Percentiles rank a stretch among this genome's conserved stretches.
These are phyloP conservation scores for Combretum micranthum DNA, from an alignment of 345 rosid genomes.

Conservation along the genomic window DNA sequence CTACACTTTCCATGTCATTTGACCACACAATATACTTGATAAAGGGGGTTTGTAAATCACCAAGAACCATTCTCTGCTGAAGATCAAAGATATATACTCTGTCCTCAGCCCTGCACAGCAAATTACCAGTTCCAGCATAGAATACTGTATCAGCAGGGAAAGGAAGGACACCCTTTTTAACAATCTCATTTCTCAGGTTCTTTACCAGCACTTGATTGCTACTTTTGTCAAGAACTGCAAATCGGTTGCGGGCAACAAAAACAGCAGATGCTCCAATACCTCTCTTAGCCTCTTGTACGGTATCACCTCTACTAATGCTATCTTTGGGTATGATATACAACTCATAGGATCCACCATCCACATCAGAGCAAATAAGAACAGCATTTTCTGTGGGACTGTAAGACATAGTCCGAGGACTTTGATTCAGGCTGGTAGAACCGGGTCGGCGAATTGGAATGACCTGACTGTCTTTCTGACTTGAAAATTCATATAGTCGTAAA, in stretches of 20 bases:
- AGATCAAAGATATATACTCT: slow-evolving; percentile 81
- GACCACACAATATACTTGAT: slow-evolving; percentile 88
- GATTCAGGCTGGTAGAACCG: slow-evolving; percentile 69
- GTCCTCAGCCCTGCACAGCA: slow-evolving; percentile 84
- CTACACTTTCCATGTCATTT: slow-evolving; percentile 84
- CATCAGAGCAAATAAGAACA: slow-evolving; percentile 79
- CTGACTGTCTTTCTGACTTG: slow-evolving; percentile 71
- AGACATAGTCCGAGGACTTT: slow-evolving; percentile 84
- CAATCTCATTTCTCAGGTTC: slow-evolving; percentile 76
- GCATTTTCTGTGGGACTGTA: slow-evolving; percentile 94
- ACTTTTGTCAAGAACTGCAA: slow-evolving; percentile 87
- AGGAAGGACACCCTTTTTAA: slow-evolving; percentile 68
- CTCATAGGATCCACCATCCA: slow-evolving; percentile 91
- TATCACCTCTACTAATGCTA: slow-evolving; percentile 58
- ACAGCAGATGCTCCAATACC: slow-evolving; percentile 79
- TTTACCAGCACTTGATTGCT: slow-evolving; percentile 78
- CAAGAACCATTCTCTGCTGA: slow-evolving; percentile 79
- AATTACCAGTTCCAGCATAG: slow-evolving; percentile 87
- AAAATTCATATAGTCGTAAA: slow-evolving; percentile 68
- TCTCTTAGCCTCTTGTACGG: slow-evolving; percentile 77
- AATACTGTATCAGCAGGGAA: slow-evolving; percentile 73
- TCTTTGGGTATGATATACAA: slow-evolving; percentile 79
- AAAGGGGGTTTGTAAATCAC: slow-evolving; percentile 75
- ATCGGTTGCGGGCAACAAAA: slow-evolving; percentile 79
- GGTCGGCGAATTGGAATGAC: slow-evolving; percentile 78